phyloP scores from a whole-genome alignment of 2,329 filamentous ascomycete species.

The Botrytis sinoallii region DNA sequence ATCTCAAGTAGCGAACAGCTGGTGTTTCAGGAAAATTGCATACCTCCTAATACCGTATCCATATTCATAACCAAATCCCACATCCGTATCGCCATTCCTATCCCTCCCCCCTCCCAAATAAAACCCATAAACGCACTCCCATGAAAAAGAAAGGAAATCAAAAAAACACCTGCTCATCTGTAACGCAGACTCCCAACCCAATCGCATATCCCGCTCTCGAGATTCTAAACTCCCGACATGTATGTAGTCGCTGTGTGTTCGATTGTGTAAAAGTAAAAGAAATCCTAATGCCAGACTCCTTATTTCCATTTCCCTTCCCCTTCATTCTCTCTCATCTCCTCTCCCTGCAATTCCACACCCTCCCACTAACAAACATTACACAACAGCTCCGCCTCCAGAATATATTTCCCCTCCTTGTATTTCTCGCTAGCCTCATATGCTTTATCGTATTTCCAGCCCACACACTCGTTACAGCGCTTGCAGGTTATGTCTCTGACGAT shows the following conservation, averaged over 20 bases:
- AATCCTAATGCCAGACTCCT: background rate
- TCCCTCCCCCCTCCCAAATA: background rate
- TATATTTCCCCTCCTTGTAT: constrained; percentile 99
- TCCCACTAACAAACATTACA: constrained; percentile 63
- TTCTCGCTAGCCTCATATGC: constrained; percentile 89
- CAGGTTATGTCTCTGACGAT: constrained; percentile 92
- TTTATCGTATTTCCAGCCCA: constrained; percentile 99
- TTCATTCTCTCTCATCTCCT: background rate
- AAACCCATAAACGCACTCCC: background rate
- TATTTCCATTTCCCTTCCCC: background rate
- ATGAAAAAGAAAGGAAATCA: background rate
- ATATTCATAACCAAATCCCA: constrained; percentile 3
- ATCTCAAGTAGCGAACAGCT: background rate
- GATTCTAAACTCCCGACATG: background rate
- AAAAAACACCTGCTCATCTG: constrained; percentile 1
- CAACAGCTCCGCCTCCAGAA: constrained; percentile 86
- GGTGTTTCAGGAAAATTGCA: background rate
- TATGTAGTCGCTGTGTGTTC: background rate
- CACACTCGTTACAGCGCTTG: constrained; percentile 84
- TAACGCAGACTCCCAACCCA: background rate
- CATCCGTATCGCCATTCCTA: background rate
- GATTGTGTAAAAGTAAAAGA: background rate
- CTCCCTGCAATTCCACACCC: background rate
- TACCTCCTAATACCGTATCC: background rate
- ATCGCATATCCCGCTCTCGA: background rate